phyloP scores from a whole-genome alignment of 805 yeast species.

The Blastobotrys americana region DNA sequence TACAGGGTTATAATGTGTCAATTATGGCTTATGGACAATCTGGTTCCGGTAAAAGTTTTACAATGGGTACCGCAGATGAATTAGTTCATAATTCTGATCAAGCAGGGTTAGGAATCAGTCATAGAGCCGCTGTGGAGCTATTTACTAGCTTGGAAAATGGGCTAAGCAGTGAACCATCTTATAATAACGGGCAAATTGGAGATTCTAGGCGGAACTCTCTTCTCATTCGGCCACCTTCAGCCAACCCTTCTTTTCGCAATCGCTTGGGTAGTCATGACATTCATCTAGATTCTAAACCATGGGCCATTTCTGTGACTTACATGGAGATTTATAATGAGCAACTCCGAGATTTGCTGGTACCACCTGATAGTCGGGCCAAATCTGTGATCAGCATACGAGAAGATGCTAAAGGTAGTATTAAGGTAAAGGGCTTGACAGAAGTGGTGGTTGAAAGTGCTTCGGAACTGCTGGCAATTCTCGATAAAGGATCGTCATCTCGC shows the following conservation, averaged over 20 bases:
- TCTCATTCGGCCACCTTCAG: slow-evolving; percentile 1
- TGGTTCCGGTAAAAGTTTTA: slow-evolving; percentile 33
- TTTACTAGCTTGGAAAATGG: slow-evolving; percentile 8
- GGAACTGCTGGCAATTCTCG: slow-evolving; percentile 39
- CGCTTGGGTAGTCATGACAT: not conserved
- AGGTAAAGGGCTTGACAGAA: slow-evolving; percentile 51
- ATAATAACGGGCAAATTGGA: not conserved
- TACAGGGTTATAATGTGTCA: slow-evolving; percentile 23
- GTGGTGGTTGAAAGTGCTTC: slow-evolving; percentile 35
- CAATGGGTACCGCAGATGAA: slow-evolving; percentile 35
- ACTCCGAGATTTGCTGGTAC: slow-evolving; percentile 49
- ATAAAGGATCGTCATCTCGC: slow-evolving; percentile 44
- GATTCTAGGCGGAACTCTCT: not conserved
- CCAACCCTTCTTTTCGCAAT: slow-evolving; percentile 1
- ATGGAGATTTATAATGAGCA: slow-evolving; percentile 67
- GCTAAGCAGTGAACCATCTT: not conserved
- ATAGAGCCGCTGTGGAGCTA: slow-evolving; percentile 28
- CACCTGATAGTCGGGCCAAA: slow-evolving; percentile 5
- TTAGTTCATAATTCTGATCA: slow-evolving; percentile 36
- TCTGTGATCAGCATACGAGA: slow-evolving; percentile 43
- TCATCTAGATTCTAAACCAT: slow-evolving; percentile 4
- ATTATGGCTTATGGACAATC: slow-evolving; percentile 31
- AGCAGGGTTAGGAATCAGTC: slow-evolving; percentile 51
- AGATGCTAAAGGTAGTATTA: slow-evolving; percentile 46
- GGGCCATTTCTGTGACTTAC: slow-evolving; percentile 37